Evolutionary conservation across 768 basidiomycete genomes (phyloP).

Genomic region (Stropharia rugosoannulata): DNA sequence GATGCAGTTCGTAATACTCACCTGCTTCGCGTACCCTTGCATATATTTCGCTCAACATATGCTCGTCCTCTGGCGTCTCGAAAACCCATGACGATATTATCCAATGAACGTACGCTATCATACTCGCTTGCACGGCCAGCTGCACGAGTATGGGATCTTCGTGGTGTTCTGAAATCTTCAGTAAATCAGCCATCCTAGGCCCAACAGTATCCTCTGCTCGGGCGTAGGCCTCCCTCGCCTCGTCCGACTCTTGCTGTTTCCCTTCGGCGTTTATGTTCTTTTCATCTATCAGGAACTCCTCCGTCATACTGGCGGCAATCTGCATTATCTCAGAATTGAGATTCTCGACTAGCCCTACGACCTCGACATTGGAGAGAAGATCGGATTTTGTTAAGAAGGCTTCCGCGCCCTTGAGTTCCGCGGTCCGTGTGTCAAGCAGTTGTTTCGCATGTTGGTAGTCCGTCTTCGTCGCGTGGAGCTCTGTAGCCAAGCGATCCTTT

Average conservation of each 20-base stretch:
- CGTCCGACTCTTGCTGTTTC: constrained; percentile 22
- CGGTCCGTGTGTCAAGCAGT: constrained; percentile 38
- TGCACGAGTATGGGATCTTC: constrained; percentile 41
- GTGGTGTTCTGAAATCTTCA: constrained; percentile 36
- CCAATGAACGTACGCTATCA: constrained; percentile 49
- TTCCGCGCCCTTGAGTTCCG: constrained; percentile 50
- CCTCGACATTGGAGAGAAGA: constrained; percentile 45
- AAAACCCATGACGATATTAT: constrained; percentile 51
- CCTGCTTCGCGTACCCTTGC: constrained; percentile 41
- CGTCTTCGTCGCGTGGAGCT: constrained; percentile 15
- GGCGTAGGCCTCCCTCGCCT: constrained; percentile 23
- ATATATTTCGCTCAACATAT: constrained; percentile 41
- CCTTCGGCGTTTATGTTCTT: constrained; percentile 16
- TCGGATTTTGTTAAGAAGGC: constrained; percentile 47
- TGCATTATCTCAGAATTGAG: constrained; percentile 54
- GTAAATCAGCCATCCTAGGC: constrained; percentile 35
- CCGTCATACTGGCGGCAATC: constrained; percentile 47
- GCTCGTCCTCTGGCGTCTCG: constrained; percentile 46
- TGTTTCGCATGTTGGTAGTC: constrained; percentile 23
- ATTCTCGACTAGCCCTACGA: constrained; percentile 41
- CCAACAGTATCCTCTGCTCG: constrained; percentile 33
- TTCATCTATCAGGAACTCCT: constrained; percentile 32
- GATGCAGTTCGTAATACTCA: constrained; percentile 16
- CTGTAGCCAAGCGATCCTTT: constrained; percentile 18
- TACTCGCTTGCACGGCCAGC: constrained; percentile 43